Evolutionary conservation across 1,139 yeast species (phyloP), one percentile per base, ranked within the genome.

Genomic region (Meyerozyma smithsonii): DNA sequence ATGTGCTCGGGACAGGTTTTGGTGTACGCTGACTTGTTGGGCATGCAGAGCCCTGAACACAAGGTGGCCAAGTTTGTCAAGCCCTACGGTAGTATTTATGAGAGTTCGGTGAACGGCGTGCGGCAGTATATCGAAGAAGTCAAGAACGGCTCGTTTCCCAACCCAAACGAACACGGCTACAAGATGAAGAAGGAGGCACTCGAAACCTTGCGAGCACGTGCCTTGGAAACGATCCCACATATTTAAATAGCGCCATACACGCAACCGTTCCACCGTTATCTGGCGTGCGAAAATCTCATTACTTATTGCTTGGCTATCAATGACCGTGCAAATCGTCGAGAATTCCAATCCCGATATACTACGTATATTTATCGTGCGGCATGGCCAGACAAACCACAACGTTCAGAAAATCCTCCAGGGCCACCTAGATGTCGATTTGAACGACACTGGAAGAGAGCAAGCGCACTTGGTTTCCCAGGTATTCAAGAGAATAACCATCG

Each of bases 1-100:
- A 64, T 63, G 10, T 83, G 92, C 12, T 79, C 88, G 26, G 97
- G 96, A 0, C 97, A 92, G 58, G 96, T 92, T 1, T 70, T 92
- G 37, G 98, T 92, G 0, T 81, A 85, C 56, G 77, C 89, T 2
- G 98, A 92, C 56, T 56, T 86, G 65, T 66, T 92, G 33, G 96
- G 96, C 0, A 77, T 82, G 84, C 72, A 70, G 18, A 74, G 77
- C 38, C 79, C 81, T 17, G 74, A 69, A 36, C 44, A 56, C 1
- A 59, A 54, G 34, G 49, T 46, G 38, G 89, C 96, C 1, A 85
- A 84, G 57, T 90, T 92, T 61, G 90, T 88, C 25, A 85, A 87
- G 54, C 69, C 70, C 48, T 90, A 86, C 57, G 69, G 73, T 32
- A 62, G 79, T 48, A 65, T 83, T 36, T 71, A 73, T 44, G 64